phyloP scores from a whole-genome alignment of 2,329 filamentous ascomycete species.

The Colletotrichum paranaense region DNA sequence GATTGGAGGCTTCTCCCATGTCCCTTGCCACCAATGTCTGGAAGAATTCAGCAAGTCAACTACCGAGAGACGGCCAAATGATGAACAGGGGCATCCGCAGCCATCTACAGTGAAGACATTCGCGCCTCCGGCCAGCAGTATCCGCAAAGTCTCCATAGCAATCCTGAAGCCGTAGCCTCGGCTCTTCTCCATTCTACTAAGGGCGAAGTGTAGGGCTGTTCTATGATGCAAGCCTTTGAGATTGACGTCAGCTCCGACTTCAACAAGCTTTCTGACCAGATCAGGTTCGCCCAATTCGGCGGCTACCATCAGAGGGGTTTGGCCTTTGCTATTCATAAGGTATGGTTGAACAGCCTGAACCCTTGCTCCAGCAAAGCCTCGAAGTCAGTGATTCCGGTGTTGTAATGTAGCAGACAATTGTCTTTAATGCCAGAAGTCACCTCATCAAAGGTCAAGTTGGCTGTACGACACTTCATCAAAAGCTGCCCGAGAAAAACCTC shows the following conservation, averaged over 20 bases:
- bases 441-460: background rate
- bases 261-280: background rate
- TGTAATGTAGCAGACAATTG: background rate
- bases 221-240: background rate
- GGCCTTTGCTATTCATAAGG: background rate
- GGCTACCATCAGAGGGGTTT: background rate
- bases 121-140: background rate
- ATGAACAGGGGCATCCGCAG: constrained; percentile 6
- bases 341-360: background rate
- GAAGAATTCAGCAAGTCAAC: background rate
- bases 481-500: background rate
- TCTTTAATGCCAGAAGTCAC: rapidly evolving
- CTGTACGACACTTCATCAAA: background rate
- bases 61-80: background rate
- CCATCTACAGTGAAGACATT: background rate
- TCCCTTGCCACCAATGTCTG: rapidly evolving
- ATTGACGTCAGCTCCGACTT: background rate
- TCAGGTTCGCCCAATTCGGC: rapidly evolving
- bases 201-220: background rate
- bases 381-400: background rate
- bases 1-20: rapidly evolving
- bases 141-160: background rate
- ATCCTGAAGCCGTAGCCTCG: rapidly evolving
- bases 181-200: rapidly evolving
- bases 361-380: background rate